phyloP scores from a whole-genome alignment of 2,329 filamentous ascomycete species.

The Aureobasidium subglaciale region DNA sequence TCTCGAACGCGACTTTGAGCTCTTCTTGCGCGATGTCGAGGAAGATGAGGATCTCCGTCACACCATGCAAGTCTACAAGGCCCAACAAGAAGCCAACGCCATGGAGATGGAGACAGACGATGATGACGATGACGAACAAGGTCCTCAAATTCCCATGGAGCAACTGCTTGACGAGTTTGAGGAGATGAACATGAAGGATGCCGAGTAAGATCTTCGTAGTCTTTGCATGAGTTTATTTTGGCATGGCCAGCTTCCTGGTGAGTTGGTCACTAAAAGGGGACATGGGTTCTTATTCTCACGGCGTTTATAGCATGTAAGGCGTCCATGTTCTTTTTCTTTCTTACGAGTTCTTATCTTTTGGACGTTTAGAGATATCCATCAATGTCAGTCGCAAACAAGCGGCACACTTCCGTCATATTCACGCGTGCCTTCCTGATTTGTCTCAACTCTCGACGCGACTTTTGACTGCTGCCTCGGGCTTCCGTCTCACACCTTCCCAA shows the following conservation, averaged over 20 bases:
- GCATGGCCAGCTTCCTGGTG: not conserved
- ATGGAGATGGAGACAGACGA: slow-evolving; percentile 49
- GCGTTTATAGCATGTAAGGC: slow-evolving; percentile 15
- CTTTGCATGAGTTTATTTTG: not conserved
- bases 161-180: slow-evolving; percentile 84
- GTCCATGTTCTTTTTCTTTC: not conserved
- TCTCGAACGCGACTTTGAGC: slow-evolving; percentile 89
- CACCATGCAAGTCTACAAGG: slow-evolving; percentile 80
- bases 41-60: slow-evolving; percentile 83
- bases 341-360: not conserved
- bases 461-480: not conserved
- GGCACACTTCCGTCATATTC: not conserved
- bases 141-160: slow-evolving; percentile 42
- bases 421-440: not conserved
- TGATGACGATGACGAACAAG: slow-evolving; percentile 52
- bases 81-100: slow-evolving; percentile 43
- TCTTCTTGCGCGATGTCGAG: slow-evolving; percentile 94
- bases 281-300: not conserved
- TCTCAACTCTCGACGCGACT: not conserved
- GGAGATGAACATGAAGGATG: slow-evolving; percentile 66
- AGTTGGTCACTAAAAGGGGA: not conserved
- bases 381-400: not conserved
- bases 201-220: not conserved
- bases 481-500: not conserved
- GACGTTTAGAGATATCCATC: slow-evolving; percentile 12